These are phyloP conservation scores for Taiwanofungus camphoratus DNA, from an alignment of 1,284 basidiomycete genomes.

Conservation along the genomic window DNA sequence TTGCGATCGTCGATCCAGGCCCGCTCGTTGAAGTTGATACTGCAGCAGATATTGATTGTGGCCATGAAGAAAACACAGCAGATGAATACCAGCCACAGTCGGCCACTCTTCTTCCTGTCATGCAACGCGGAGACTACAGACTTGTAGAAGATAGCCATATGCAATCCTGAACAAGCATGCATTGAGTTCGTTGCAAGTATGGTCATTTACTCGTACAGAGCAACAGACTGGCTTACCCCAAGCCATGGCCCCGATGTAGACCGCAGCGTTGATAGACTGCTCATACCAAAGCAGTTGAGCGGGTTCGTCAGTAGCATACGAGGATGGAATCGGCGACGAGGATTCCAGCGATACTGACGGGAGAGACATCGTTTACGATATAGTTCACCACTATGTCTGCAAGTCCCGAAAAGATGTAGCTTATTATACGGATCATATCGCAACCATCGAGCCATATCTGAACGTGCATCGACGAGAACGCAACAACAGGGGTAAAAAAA, in stretches of 20 bases:
- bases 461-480: too few relatives aligned
- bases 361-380: too few relatives aligned
- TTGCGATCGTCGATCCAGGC: conserved; percentile 31
- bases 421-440: too few relatives aligned
- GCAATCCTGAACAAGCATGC: conserved; percentile 5
- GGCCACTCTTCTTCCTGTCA: neutral
- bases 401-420: too few relatives aligned
- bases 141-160: conserved; percentile 5
- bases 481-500: too few relatives aligned
- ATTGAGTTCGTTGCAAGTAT: neutral
- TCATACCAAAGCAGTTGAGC: conserved; percentile 3
- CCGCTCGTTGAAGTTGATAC: conserved; percentile 16
- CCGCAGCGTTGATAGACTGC: conserved; percentile 11
- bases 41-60: conserved; percentile 9
- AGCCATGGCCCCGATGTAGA: conserved; percentile 12
- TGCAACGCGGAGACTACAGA: neutral
- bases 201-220: neutral
- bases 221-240: conserved; percentile 2
- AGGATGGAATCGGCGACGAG: neutral
- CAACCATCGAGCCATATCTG: too few relatives aligned
- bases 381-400: too few relatives aligned
- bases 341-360: too few relatives aligned
- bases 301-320: conserved; percentile 6
- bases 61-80: conserved; percentile 3
- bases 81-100: conserved; percentile 5